A percentile compares a stretch with the other conserved stretches of the same genome.
phyloP scores from a whole-genome alignment of 2,329 filamentous ascomycete genomes.

The Helminthosporium solani region DNA sequence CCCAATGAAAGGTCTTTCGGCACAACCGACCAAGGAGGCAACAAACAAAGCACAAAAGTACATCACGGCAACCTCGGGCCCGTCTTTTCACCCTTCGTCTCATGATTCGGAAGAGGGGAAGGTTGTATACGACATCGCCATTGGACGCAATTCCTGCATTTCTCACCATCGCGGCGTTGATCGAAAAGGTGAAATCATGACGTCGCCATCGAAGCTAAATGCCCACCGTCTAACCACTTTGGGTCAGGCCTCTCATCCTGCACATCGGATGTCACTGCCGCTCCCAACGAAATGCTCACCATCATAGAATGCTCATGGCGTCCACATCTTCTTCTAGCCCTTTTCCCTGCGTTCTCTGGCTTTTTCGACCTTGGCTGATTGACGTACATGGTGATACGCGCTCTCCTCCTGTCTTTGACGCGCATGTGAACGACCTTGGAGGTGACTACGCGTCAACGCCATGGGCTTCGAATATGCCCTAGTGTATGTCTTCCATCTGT shows the following conservation, averaged over 20 bases:
- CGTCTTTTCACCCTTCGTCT: not conserved
- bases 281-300: conserved; percentile 1
- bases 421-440: conserved; percentile 5
- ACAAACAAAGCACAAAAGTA: not conserved
- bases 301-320: conserved; percentile 6
- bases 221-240: conserved; percentile 16
- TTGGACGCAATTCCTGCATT: not conserved
- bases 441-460: conserved; percentile 16
- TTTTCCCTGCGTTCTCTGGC: conserved; percentile 17
- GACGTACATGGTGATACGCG: conserved; percentile 2
- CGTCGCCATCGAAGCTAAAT: conserved; percentile 25
- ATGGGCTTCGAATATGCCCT: conserved; percentile 65
- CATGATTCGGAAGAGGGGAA: no score
- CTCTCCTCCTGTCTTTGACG: not conserved
- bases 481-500: conserved; percentile 53
- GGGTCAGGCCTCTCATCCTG: not conserved
- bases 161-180: conserved; percentile 4
- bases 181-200: conserved; percentile 23
- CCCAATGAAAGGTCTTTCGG: not conserved
- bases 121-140: no score
- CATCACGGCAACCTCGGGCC: not conserved
- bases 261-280: not conserved
- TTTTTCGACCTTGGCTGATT: conserved; percentile 19
- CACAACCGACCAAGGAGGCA: not conserved
- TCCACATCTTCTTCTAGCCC: conserved; percentile 16